Conservation (phyloP, 73 alveolate species). For the Tetrahymena malaccensis region DNA sequence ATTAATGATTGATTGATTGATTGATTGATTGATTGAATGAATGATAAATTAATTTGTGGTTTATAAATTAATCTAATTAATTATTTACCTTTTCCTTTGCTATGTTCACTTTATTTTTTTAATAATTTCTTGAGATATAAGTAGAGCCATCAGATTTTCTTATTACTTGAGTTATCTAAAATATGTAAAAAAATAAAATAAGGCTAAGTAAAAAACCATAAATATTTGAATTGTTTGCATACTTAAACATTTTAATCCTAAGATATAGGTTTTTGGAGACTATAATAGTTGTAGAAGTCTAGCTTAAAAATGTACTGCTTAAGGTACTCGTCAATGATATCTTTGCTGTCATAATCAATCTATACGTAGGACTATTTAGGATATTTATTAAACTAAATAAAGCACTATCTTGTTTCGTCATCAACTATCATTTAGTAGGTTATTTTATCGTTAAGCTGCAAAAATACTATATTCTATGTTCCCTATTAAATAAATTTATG, state of each 20-base stretch:
- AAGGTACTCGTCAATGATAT: background rate
- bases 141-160: background rate
- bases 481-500: background rate
- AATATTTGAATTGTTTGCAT: background rate
- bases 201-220: background rate
- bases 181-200: background rate
- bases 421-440: background rate
- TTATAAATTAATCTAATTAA: background rate
- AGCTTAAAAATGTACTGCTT: background rate
- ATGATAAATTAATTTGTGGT: background rate
- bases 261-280: background rate
- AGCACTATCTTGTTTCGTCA: background rate
- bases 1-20: too few relatives aligned
- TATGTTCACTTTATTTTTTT: background rate
- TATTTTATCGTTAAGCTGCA: background rate
- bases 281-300: background rate
- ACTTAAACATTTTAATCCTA: background rate
- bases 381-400: background rate
- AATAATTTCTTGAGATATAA: background rate
- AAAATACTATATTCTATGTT: background rate
- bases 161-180: background rate
- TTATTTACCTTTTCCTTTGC: background rate
- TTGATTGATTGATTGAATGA: background rate
- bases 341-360: background rate
- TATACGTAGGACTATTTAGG: background rate